Base-by-base conservation (phyloP, 2,329 filamentous ascomycete species). In the Pseudogymnoascus sp. region DNA sequence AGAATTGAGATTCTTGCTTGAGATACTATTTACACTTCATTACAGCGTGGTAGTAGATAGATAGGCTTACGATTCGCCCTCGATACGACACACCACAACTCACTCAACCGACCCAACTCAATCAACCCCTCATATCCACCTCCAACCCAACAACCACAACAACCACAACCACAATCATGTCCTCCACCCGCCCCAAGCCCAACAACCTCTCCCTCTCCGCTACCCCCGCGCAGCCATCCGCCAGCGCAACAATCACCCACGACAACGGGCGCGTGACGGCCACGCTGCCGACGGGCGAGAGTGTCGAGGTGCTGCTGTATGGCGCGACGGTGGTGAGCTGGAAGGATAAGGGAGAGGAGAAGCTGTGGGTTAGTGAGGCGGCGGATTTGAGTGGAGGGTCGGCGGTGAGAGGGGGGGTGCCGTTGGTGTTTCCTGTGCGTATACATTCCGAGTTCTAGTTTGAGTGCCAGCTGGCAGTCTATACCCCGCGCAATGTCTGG, bases 251-350 rank as follows among this genome's bases (percentile, higher is more conserved):
- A 74, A 86, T 93, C 72, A 84, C 86, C 28, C 83, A 90, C 70
- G 85, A 86, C 73, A 87, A 87, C 75, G 83, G 84, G 65, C 85
- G 85, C 65, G 88, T 97, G 61, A 84, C 84, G n/a, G 93, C 93
- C 36, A 83, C 82, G 31, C 84, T 97, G 46, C 90, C 92, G 40
- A 89, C 91, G 0, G 93, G 93, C 69, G 93, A 97, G 78, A 90
- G 86, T 63, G 85, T 96, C 69, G 87, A 91, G 68, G 82, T 99
- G 38, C 81, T 96, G 65, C 85, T 97, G n/a, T 90, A 90, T 72
- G 95, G 95, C 64, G 95, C 95, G 10, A 97, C 93, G 0, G 89
- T 99, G 59, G 87, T 90, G 64, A 95, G 89, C 76, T 99, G 95
- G 95, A 96, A 95, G 81, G 88, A 89, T 73, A 81, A 84, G 64